Conservation (phyloP, 768 basidiomycete species). For the Russula sp. region DNA sequence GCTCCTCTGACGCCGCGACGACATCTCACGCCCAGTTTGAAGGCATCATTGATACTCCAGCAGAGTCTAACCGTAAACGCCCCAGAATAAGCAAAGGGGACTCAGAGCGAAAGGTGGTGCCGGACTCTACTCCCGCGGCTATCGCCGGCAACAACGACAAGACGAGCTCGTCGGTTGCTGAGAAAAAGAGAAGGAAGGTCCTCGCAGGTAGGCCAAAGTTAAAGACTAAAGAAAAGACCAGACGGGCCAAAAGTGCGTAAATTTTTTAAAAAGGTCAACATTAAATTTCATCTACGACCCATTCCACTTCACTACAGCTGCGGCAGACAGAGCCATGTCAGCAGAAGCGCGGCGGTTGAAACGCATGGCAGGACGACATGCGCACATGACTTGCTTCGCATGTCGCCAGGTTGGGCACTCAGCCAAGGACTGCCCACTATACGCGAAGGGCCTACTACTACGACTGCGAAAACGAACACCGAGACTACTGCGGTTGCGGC, state of each 20-base stretch:
- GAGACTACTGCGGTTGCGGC: slow-evolving; percentile 59
- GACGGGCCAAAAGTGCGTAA: slow-evolving; percentile 34
- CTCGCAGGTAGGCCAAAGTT: slow-evolving; percentile 32
- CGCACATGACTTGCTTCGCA: slow-evolving; percentile 74
- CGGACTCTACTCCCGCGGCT: background rate
- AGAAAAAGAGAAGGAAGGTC: slow-evolving; percentile 35
- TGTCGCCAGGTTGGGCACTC: slow-evolving; percentile 83
- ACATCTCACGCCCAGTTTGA: no score
- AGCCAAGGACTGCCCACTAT: slow-evolving; percentile 72
- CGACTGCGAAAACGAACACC: slow-evolving; percentile 25
- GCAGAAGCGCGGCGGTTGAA: slow-evolving; percentile 62
- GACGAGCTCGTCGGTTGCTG: slow-evolving; percentile 29
- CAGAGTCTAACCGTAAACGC: slow-evolving; percentile 61
- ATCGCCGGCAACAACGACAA: slow-evolving; percentile 25
- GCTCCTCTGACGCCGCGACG: background rate
- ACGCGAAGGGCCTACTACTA: slow-evolving; percentile 25
- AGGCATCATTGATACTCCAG: slow-evolving; percentile 32
- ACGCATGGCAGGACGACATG: slow-evolving; percentile 55
- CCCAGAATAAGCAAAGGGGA: slow-evolving; percentile 47
- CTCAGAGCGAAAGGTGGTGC: slow-evolving; percentile 33
- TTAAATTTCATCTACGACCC: no score
- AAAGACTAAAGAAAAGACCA: slow-evolving; percentile 34
- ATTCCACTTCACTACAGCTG: slow-evolving; percentile 19
- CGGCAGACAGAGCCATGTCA: slow-evolving; percentile 36
- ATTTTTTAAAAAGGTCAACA: no score